A percentile compares a stretch with the other conserved stretches of the same genome.
Conservation (phyloP, 2,329 filamentous ascomycete species). For the Aspergillus pseudoglaucus region DNA sequence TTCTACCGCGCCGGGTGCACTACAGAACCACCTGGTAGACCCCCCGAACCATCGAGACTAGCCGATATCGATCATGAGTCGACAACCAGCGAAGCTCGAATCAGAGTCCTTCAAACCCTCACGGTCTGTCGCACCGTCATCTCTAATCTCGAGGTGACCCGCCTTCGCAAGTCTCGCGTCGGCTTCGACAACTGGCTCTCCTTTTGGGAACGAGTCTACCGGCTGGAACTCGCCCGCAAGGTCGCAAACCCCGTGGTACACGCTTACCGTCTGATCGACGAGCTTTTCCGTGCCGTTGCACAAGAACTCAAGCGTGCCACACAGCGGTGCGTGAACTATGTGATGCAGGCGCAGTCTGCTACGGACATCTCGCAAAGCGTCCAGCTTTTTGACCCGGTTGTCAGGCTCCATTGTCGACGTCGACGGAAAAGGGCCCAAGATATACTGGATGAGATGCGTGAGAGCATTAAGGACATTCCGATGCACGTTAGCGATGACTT, state of each 20-base stretch:
- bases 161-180: conserved; percentile 23
- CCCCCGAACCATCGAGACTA: no score
- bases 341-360: conserved; percentile 13
- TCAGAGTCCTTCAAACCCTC: conserved; percentile 18
- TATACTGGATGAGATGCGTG: conserved; percentile 18
- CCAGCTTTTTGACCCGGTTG: conserved; percentile 20
- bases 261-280: conserved; percentile 16
- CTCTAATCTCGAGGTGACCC: conserved; percentile 21
- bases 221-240: conserved; percentile 10
- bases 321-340: conserved; percentile 11
- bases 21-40: no score
- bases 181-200: conserved; percentile 21
- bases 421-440: conserved; percentile 16
- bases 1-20: no score
- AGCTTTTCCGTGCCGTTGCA: conserved; percentile 19
- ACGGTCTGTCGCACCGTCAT: conserved; percentile 21
- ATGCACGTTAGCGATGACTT: conserved; percentile 21
- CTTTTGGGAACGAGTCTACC: conserved; percentile 25
- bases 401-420: conserved; percentile 13
- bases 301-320: conserved; percentile 19
- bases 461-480: conserved; percentile 21
- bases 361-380: conserved; percentile 17
- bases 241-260: conserved; percentile 10
- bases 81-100: conserved; percentile 14
- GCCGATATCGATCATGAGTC: background rate